A percentile compares a stretch with the other conserved stretches of the same genome.
These are phyloP conservation scores for Erucastrum elatum DNA, from an alignment of 345 rosid genomes.

Conservation along the genomic window DNA sequence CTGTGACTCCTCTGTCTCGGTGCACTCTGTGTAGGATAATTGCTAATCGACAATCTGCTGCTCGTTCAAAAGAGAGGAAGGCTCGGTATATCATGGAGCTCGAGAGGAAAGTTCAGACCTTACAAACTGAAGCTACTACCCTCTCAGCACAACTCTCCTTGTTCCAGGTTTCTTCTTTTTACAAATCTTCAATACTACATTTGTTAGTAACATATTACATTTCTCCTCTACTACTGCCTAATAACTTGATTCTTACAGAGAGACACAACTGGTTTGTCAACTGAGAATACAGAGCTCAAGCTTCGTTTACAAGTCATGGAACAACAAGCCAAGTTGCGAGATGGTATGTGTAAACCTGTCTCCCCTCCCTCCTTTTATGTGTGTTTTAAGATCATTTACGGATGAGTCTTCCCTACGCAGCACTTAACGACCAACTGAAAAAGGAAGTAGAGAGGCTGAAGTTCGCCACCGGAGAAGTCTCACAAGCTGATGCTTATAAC, in stretches of 20 bases:
- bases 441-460: constrained; percentile 90
- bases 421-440: constrained; percentile 77
- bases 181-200: background rate
- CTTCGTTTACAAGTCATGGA: constrained; percentile 90
- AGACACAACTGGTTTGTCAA: constrained; percentile 74
- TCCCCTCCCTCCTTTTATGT: background rate
- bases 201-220: background rate
- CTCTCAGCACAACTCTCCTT: constrained; percentile 82
- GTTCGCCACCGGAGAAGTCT: constrained; percentile 69
- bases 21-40: constrained; percentile 52
- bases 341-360: constrained; percentile 48
- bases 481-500: constrained; percentile 60
- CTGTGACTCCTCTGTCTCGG: background rate
- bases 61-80: constrained; percentile 90
- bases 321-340: constrained; percentile 83
- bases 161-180: constrained; percentile 58
- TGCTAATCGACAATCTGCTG: constrained; percentile 88
- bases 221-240: constrained; percentile 16
- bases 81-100: constrained; percentile 77
- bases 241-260: constrained; percentile 50
- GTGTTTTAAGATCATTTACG: background rate
- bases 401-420: constrained; percentile 40
- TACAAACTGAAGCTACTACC: constrained; percentile 91
- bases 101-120: constrained; percentile 82
- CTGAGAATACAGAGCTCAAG: constrained; percentile 92